phyloP scores from a whole-genome alignment of 257 asterid species.

The Solanum bulbocastanum region DNA sequence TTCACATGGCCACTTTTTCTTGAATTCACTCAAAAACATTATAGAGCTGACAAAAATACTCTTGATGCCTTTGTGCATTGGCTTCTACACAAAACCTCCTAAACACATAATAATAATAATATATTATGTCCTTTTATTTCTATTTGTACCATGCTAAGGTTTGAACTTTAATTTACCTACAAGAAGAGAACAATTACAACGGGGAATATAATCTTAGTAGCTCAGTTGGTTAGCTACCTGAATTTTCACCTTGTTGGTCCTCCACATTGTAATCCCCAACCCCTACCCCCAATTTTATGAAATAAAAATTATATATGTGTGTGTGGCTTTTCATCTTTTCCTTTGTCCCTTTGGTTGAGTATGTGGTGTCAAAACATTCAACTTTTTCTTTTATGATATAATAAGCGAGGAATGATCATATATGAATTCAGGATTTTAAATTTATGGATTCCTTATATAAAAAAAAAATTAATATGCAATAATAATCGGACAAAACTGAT shows the following conservation, averaged over 20 bases:
- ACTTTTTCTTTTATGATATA: neutral
- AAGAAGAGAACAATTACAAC: neutral
- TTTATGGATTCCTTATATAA: neutral
- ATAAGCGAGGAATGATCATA: neutral
- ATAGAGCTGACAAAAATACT: conserved; percentile 70
- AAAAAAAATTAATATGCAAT: too few relatives aligned
- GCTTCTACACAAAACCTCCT: conserved; percentile 16
- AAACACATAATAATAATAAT: neutral
- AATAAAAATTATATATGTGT: neutral
- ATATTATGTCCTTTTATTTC: neutral
- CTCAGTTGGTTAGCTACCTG: neutral
- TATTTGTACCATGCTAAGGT: neutral
- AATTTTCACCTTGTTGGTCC: neutral
- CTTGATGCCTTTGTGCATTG: conserved; percentile 57
- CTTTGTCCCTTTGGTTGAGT: neutral
- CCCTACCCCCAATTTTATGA: neutral
- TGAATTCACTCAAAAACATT: conserved; percentile 70
- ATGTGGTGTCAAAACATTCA: neutral
- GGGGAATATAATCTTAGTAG: neutral
- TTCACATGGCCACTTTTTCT: conserved; percentile 57
- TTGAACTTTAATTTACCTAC: neutral
- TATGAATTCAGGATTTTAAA: too few relatives aligned
- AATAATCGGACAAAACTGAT: neutral
- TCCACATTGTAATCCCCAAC: neutral
- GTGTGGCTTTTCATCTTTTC: neutral